Evolutionary conservation across 371 early-diverging fungal genomes (phyloP), one percentile per base, ranked within the genome.

Genomic region (Mortierella sp.): DNA sequence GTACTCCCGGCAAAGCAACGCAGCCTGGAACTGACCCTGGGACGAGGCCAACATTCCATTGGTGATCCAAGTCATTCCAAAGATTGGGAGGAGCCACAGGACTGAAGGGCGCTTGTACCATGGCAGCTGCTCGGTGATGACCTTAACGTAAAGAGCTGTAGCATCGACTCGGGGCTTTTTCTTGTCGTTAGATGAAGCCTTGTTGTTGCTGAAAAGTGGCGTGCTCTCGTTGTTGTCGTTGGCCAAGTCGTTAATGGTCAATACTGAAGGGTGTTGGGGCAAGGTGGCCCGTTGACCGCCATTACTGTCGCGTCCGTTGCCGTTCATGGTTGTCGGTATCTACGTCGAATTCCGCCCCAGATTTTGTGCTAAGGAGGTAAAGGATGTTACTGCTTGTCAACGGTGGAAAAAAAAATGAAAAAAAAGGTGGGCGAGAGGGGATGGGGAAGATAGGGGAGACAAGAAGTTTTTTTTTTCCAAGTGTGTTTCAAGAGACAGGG

Each of bases 1-100:
- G 49, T 81, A 84, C 38, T 84, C 85, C 18, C 81, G 85, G 55
- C 85, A 84, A 27, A 84, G 79, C 24, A 84, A 12, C 18, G 81
- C 44, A 11, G 81, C 78, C 46, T 81, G 78, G 74, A 78, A 81
- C 55, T 78, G 81, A 24, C 81, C 85, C 21, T 58, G 18, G 35
- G 85, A 81, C 10, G 85, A 84, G 11, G 16, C 3, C 29, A 84
- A 68, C 85, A 84, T 84, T 38, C 85, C 85, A 27, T 10, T 54
- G 11, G 72, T 81, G 27, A 81, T 32, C 49, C 76, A 75, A 0
- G 76, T 18, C 21, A 81, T 32, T 24, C 78, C 81, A 65, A 75
- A 84, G 38, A 84, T 76, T 4, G 85, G 85, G 24, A 81, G 63
- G 27, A 84, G 70, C 85, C 85, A 84, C 3, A 81, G 51, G 1